These are phyloP conservation scores for Lactarius hengduanensis DNA, from an alignment of 768 basidiomycete species.

Conservation along the genomic window DNA sequence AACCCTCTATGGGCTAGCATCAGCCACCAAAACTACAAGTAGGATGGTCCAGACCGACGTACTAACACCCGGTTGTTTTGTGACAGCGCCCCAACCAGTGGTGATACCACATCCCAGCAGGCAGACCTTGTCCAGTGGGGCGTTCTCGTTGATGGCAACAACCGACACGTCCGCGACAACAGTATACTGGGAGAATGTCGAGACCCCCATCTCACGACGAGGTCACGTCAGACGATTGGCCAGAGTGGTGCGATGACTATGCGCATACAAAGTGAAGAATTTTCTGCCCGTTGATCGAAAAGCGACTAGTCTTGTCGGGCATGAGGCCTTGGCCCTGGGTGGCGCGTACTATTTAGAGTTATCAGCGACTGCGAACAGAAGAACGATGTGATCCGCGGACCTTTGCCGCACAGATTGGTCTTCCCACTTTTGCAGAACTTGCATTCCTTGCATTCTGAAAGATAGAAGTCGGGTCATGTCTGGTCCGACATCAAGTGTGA, in stretches of 20 bases:
- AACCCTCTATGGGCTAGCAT: conserved; percentile 54
- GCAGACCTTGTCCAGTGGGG: conserved; percentile 95
- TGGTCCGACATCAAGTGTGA: background rate
- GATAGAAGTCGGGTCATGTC: conserved; percentile 6
- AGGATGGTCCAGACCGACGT: conserved; percentile 33
- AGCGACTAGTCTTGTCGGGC: conserved; percentile 87
- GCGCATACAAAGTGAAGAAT: conserved; percentile 85
- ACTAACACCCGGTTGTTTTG: conserved; percentile 88
- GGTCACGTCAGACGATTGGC: background rate
- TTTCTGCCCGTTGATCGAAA: conserved; percentile 83
- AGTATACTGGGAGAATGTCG: conserved; percentile 99
- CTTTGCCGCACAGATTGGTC: conserved; percentile 97
- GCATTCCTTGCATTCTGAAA: conserved; percentile 83
- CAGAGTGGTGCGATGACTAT: background rate
- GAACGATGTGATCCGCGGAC: conserved; percentile 40
- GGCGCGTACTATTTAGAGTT: conserved; percentile 60
- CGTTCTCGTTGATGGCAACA: conserved; percentile 80
- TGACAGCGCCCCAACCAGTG: conserved; percentile 96
- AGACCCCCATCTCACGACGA: conserved; percentile 84
- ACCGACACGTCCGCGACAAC: conserved; percentile 98
- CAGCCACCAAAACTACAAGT: background rate
- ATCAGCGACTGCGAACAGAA: background rate
- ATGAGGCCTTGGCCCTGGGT: conserved; percentile 95
- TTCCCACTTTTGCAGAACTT: conserved; percentile 99
- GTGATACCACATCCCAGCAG: conserved; percentile 96